Evolutionary conservation across 1,284 basidiomycete genomes (phyloP), one percentile per base, ranked within the genome.

Genomic region (Cutaneotrichosporon sp.): DNA sequence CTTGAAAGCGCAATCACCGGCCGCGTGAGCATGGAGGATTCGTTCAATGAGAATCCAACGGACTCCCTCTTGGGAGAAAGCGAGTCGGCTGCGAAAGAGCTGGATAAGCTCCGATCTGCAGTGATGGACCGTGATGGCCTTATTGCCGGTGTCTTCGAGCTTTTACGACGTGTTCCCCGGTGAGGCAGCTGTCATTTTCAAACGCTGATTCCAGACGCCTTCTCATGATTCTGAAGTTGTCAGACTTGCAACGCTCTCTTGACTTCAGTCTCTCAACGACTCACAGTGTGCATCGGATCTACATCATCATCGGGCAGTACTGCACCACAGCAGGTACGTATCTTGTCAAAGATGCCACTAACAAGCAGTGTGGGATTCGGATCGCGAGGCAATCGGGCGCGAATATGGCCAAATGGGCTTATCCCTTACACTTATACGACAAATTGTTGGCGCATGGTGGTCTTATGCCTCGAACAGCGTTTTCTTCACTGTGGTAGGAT

Each of bases 291-390:
- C 78, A 84, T 55, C 86, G 92, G 11, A 84, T 96, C 65, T 98
- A 97, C 72, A 72, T 97, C 34, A 88, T 97, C 55, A 87, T 88
- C 6, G 92, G 92, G 0, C 87, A 90, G 63, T 96, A 90, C 73
- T 97, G 94, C 71, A 81, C 85, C 43, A 37, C 63, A 53, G 67
- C 70, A 14, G 61, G 67, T 66, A 25, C 51, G 66, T 63, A 16
- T 2, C 12, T 6, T 8, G 8, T 17, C n/a, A 4, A 16, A 14
- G 6, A 29, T 17, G 14, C 17, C 2, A 26, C 45, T 41, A 32
- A 52, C 38, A 8, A 78, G 84, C 91, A 33, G 87, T 92, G 2
- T 96, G 90, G 85, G 78, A 82, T 61, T 86, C 88, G 65, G 90
- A 94, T 54, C 48, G 68, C 27, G 50, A 60, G 16, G 34, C 53